Evolutionary conservation across 495 filamentous ascomycete genomes (phyloP).

Genomic region (Amphirosellinia nigrospora): DNA sequence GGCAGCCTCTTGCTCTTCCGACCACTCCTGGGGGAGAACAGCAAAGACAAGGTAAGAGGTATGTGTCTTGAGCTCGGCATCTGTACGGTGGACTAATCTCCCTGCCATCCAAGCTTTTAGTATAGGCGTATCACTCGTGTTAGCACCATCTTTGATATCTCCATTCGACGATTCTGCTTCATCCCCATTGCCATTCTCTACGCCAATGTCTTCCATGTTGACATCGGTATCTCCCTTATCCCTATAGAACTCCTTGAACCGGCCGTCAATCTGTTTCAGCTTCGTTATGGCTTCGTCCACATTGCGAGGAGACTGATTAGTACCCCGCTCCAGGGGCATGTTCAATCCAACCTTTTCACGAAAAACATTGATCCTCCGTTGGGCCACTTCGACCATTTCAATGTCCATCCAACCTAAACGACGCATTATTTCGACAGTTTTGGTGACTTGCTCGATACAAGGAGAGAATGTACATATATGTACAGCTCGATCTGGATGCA

Average conservation of each 20-base stretch:
- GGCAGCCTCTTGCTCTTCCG: constrained; percentile 76
- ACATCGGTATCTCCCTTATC: constrained; percentile 33
- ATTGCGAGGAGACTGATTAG: constrained; percentile 61
- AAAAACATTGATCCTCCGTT: constrained; percentile 77
- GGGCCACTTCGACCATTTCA: constrained; percentile 84
- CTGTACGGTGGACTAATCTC: constrained; percentile 75
- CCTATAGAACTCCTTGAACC: constrained; percentile 61
- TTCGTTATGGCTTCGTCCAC: constrained; percentile 80
- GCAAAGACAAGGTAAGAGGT: constrained; percentile 97
- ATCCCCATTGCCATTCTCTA: constrained; percentile 30
- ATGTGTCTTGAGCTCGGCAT: constrained; percentile 91
- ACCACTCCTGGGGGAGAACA: constrained; percentile 84
- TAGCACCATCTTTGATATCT: constrained; percentile 27
- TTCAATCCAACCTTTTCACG: constrained; percentile 75
- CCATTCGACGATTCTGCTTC: constrained; percentile 25
- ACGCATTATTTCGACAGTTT: constrained; percentile 79
- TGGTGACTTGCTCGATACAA: constrained; percentile 92
- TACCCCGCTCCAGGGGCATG: constrained; percentile 47
- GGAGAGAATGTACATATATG: constrained; percentile 93
- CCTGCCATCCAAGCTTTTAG: constrained; percentile 63
- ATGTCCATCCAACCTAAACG: constrained; percentile 87
- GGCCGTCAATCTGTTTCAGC: constrained; percentile 73
- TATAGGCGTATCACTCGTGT: constrained; percentile 37
- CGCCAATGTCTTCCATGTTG: constrained; percentile 30
- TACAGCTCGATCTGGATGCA: constrained; percentile 69